phyloP scores from a whole-genome alignment of 2,329 filamentous ascomycete genomes.

The Delphinella strobiligena region DNA sequence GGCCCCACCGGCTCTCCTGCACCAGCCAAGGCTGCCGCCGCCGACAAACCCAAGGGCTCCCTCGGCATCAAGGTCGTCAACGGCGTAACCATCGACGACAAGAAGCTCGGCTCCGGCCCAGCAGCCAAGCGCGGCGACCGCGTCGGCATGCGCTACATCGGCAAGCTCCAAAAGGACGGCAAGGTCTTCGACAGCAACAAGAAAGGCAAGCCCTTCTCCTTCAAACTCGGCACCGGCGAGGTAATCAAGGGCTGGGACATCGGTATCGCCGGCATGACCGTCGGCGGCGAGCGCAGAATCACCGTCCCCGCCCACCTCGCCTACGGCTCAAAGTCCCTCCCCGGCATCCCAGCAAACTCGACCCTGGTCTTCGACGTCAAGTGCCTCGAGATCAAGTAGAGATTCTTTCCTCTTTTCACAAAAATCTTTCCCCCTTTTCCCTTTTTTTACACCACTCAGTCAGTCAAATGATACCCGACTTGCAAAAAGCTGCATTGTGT shows the following conservation, averaged over 20 bases:
- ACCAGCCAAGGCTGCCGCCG: conserved; percentile 23
- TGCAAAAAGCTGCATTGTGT: conserved; percentile 5
- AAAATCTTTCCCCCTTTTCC: no score
- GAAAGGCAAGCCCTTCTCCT: conserved; percentile 93
- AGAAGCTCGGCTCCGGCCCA: conserved; percentile 77
- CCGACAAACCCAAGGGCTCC: conserved; percentile 36
- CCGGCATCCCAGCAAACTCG: conserved; percentile 85
- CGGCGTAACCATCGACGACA: conserved; percentile 89
- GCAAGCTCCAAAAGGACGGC: conserved; percentile 77
- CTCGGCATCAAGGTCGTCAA: conserved; percentile 66
- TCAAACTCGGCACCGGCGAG: conserved; percentile 87
- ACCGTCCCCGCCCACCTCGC: conserved; percentile 77
- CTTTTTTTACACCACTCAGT: background rate
- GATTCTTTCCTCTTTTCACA: no score
- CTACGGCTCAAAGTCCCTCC: conserved; percentile 72
- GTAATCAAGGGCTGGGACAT: conserved; percentile 99
- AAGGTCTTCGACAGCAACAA: conserved; percentile 98
- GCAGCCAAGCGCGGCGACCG: conserved; percentile 81
- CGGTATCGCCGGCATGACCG: conserved; percentile 81
- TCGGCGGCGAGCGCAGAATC: conserved; percentile 86
- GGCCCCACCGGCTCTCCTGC: conserved; percentile 67
- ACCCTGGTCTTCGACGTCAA: conserved; percentile 75
- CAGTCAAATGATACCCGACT: conserved; percentile 13
- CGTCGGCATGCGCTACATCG: conserved; percentile 93
- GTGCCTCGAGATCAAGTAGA: conserved; percentile 36